Evolutionary conservation across 306 rosid species (phyloP).

Genomic region (Cucumis sativus): DNA sequence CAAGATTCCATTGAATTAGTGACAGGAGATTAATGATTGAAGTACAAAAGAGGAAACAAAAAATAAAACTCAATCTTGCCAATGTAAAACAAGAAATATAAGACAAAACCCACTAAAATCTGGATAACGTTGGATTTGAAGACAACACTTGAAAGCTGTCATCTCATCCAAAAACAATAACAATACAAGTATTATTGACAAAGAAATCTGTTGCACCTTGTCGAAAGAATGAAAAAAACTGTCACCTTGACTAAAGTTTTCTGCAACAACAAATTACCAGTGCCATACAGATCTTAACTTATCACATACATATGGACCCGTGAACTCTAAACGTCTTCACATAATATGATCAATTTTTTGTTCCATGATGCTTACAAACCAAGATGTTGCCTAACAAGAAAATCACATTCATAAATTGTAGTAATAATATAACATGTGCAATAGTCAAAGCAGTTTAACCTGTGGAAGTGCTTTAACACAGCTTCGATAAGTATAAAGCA

Average conservation of each 20-base stretch:
- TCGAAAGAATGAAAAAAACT: background rate
- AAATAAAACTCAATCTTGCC: too few relatives aligned
- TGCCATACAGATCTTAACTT: background rate
- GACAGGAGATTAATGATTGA: too few relatives aligned
- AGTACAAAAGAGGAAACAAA: too few relatives aligned
- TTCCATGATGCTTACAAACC: background rate
- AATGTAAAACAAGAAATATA: too few relatives aligned
- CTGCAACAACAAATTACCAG: background rate
- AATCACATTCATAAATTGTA: background rate
- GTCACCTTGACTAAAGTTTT: background rate
- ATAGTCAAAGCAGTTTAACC: conserved; percentile 31
- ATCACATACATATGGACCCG: background rate
- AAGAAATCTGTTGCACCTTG: background rate
- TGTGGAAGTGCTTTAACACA: conserved; percentile 99
- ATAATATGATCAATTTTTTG: background rate
- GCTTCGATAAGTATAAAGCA: conserved; percentile 92
- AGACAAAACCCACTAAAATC: too few relatives aligned
- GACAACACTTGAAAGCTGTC: background rate
- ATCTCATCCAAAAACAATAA: background rate
- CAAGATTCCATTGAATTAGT: too few relatives aligned
- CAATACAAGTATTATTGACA: background rate
- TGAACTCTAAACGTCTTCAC: background rate
- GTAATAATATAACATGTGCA: background rate
- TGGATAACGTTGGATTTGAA: too few relatives aligned
- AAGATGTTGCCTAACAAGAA: background rate